Evolutionary conservation across 495 filamentous ascomycete species (phyloP).

Genomic region (Darksidea phi): DNA sequence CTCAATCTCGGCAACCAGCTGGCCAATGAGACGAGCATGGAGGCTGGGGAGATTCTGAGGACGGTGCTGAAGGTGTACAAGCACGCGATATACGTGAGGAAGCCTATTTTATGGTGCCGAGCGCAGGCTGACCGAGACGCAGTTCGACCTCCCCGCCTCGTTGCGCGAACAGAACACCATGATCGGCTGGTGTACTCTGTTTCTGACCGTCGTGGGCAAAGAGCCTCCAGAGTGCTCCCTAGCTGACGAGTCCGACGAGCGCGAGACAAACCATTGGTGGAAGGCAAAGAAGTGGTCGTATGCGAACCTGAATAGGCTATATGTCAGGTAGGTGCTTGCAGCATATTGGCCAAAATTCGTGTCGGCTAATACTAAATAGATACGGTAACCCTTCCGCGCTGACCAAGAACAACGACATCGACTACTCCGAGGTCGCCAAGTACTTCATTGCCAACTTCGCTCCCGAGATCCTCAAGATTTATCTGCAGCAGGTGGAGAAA

Average conservation of each 20-base stretch:
- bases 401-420: slow-evolving; percentile 64
- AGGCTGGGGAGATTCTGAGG: slow-evolving; percentile 95
- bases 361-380: slow-evolving; percentile 48
- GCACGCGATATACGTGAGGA: slow-evolving; percentile 90
- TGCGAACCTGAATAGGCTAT: slow-evolving; percentile 92
- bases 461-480: slow-evolving; percentile 90
- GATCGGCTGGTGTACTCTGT: slow-evolving; percentile 92
- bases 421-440: slow-evolving; percentile 78
- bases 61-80: slow-evolving; percentile 94
- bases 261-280: slow-evolving; percentile 96
- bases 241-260: slow-evolving; percentile 77
- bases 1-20: slow-evolving; percentile 81
- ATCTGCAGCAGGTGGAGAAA: slow-evolving; percentile 88
- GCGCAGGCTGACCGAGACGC: slow-evolving; percentile 39
- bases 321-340: slow-evolving; percentile 67
- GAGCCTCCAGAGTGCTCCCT: slow-evolving; percentile 74
- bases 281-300: slow-evolving; percentile 99
- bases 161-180: slow-evolving; percentile 77
- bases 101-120: background rate
- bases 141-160: slow-evolving; percentile 81
- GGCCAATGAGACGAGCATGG: slow-evolving; percentile 83
- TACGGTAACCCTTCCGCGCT: slow-evolving; percentile 81
- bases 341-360: background rate
- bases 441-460: slow-evolving; percentile 87
- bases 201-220: slow-evolving; percentile 85